These are phyloP conservation scores for Aspergillus clavatus DNA, from an alignment of 2,329 filamentous ascomycete species.

Conservation along the genomic window DNA sequence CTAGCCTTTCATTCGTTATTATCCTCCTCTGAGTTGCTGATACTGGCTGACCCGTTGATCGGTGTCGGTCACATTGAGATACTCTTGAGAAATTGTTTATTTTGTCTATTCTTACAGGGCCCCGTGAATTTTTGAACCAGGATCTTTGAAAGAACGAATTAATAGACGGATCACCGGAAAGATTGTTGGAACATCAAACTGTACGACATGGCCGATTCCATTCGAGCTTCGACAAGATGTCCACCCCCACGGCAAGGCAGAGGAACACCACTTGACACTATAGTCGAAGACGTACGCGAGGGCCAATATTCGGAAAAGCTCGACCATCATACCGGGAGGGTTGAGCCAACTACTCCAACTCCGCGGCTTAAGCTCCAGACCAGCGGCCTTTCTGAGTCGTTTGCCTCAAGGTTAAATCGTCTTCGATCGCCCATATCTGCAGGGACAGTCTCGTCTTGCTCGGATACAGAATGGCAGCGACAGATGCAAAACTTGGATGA, in stretches of 20 bases:
- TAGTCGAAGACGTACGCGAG: slow-evolving; percentile 53
- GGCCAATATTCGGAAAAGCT: slow-evolving; percentile 19
- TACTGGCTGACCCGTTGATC: slow-evolving; percentile 27
- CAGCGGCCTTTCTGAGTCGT: slow-evolving; percentile 22
- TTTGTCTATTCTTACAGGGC: slow-evolving; percentile 9
- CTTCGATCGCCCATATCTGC: slow-evolving; percentile 32
- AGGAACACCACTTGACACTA: slow-evolving; percentile 58
- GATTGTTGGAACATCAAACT: too few relatives aligned
- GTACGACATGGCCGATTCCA: slow-evolving; percentile 45
- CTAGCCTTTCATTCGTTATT: slow-evolving; percentile 23
- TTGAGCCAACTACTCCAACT: slow-evolving; percentile 8
- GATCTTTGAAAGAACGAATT: neutral
- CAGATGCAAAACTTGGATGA: slow-evolving; percentile 76
- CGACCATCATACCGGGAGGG: slow-evolving; percentile 3
- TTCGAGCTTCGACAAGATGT: slow-evolving; percentile 49
- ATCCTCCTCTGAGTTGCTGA: slow-evolving; percentile 17
- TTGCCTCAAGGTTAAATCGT: slow-evolving; percentile 18
- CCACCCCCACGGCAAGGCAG: slow-evolving; percentile 55
- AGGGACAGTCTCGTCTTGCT: slow-evolving; percentile 29
- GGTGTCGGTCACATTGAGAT: slow-evolving; percentile 28
- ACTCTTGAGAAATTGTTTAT: slow-evolving; percentile 21
- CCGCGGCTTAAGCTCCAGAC: slow-evolving; percentile 36
- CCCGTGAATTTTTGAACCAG: neutral
- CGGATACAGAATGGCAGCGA: slow-evolving; percentile 58
- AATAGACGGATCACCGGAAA: slow-evolving; percentile 3